Evolutionary conservation across 768 basidiomycete genomes (phyloP), one percentile per base, ranked within the genome.

Genomic region (Sporobolomyces roseus): DNA sequence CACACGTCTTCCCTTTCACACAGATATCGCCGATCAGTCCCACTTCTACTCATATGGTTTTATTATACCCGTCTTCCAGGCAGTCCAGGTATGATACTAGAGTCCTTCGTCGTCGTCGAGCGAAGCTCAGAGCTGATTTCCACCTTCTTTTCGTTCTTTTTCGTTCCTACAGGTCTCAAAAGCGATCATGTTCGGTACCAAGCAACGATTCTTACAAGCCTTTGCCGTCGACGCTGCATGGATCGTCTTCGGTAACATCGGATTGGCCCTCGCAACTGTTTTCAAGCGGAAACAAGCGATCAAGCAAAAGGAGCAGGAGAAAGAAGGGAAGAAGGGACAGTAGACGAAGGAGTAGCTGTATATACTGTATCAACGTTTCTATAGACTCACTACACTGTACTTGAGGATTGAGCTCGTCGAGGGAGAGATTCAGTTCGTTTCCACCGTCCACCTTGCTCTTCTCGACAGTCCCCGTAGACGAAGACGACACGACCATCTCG

Each of bases 31-130:
- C 12, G 74, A 76, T 36, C 65, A 70, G 60, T 69, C 72, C 36
- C 69, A 67, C 14, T 78, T 78, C 74, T 79, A 78, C 59, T 51
- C 70, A 19, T 79, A 79, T 61, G 78, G 75, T 65, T 76, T 66
- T 66, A 65, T 73, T 9, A 27, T 58, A 35, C 72, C 69, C 9
- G 63, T 73, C 45, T 70, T 55, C 53, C 71, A 64, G 9, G 64
- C 60, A 1, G 62, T 63, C 0, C 56, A 72, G 32, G 64, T 65
- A 10, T n/a, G n/a, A n/a, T n/a, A n/a, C n/a, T n/a, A n/a, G n/a
- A n/a, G n/a, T n/a, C n/a, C n/a, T n/a, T n/a, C n/a, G n/a, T n/a
- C n/a, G n/a, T n/a, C n/a, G n/a, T n/a, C n/a, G n/a, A n/a, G n/a
- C n/a, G n/a, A n/a, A n/a, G n/a, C n/a, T n/a, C n/a, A n/a, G n/a